These are phyloP conservation scores for Trichophaea hybrida DNA, from an alignment of 2,329 filamentous ascomycete species.

Conservation along the genomic window DNA sequence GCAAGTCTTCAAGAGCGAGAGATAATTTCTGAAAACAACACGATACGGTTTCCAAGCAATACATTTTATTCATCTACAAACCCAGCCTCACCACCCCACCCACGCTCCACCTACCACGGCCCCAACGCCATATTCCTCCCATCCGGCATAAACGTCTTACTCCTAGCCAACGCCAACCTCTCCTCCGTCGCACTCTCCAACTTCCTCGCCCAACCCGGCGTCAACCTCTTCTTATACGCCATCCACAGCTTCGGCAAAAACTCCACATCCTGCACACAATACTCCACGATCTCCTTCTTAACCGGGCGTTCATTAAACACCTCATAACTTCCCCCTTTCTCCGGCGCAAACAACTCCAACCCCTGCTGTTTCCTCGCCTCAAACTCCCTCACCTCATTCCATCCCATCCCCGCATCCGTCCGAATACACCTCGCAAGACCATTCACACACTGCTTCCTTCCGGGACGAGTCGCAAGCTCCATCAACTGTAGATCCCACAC, in stretches of 20 bases:
- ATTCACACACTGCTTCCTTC: constrained; percentile 24
- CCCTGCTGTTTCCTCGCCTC: constrained; percentile 32
- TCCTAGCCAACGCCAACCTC: constrained; percentile 28
- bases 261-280: constrained; percentile 38
- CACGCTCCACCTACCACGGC: constrained; percentile 15
- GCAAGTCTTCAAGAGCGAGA: too few species aligned
- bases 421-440: constrained; percentile 34
- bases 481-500: constrained; percentile 44
- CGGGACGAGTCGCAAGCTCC: constrained; percentile 35
- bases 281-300: constrained; percentile 31
- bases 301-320: constrained; percentile 39
- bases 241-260: constrained; percentile 32
- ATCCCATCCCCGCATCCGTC: constrained; percentile 20
- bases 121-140: constrained; percentile 29
- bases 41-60: too few species aligned
- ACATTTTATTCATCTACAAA: neutral
- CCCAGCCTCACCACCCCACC: neutral
- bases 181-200: constrained; percentile 28
- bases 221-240: constrained; percentile 27
- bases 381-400: constrained; percentile 26
- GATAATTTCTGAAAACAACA: too few species aligned
- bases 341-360: constrained; percentile 32
- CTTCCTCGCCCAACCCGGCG: constrained; percentile 15
- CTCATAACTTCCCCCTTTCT: constrained; percentile 35
- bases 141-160: constrained; percentile 24